A percentile compares a stretch with the other conserved stretches of the same genome.
Conservation (phyloP, 345 rosid species). For the Rhodamnia rubescens region DNA sequence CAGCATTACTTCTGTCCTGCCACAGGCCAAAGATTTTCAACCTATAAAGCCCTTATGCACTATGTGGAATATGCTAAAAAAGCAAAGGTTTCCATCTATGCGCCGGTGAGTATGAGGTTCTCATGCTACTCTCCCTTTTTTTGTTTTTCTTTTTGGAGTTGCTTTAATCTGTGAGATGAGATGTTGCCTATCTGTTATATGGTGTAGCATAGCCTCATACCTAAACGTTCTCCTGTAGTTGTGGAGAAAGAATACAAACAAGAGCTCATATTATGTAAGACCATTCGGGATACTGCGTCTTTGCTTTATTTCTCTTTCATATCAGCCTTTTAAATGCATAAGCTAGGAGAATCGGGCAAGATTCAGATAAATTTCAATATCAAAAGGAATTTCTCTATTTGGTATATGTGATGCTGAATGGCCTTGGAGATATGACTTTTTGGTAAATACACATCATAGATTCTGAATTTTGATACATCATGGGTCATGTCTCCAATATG, state of each 20-base stretch:
- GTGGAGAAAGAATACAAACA: not conserved
- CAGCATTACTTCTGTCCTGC: slow-evolving; percentile 6
- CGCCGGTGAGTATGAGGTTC: not conserved
- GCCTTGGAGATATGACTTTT: not conserved
- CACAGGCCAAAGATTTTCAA: not conserved
- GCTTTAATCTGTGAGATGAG: not conserved
- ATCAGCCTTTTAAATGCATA: not conserved
- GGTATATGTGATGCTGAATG: not conserved
- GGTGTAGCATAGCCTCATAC: not conserved
- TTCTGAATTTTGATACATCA: not conserved
- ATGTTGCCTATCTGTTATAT: not conserved
- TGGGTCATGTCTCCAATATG: not conserved
- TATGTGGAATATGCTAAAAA: slow-evolving; percentile 1
- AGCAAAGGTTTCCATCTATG: not conserved
- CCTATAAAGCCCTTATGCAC: slow-evolving; percentile 1
- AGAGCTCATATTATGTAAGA: not conserved
- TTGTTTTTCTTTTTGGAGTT: not conserved
- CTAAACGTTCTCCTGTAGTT: not conserved
- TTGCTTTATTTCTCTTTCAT: not conserved
- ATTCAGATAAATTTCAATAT: not conserved
- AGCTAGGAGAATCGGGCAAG: not conserved
- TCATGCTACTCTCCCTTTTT: not conserved
- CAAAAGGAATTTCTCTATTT: not conserved
- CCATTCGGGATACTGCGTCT: not conserved
- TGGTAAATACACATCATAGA: not conserved